Conservation (phyloP, 352 stramenopile species). For the Pythium folliculosum region DNA sequence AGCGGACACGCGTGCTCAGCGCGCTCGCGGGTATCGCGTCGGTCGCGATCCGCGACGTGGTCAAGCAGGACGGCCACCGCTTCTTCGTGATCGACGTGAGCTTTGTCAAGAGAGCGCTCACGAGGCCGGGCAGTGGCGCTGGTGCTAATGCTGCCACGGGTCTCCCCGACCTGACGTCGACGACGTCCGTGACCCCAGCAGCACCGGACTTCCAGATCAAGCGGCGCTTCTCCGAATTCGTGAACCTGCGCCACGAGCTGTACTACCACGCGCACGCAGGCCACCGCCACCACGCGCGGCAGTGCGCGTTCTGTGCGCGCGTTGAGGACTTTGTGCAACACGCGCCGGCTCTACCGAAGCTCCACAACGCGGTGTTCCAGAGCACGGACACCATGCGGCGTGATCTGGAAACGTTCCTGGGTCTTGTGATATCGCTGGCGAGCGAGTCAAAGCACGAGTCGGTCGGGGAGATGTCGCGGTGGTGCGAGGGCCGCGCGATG, state of each 20-base stretch:
- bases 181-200: too few species aligned
- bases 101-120: neutral
- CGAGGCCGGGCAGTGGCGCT: neutral
- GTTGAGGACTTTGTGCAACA: slow-evolving; percentile 6
- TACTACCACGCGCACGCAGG: slow-evolving; percentile 21
- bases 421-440: slow-evolving; percentile 11
- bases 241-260: slow-evolving; percentile 22
- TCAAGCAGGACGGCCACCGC: slow-evolving; percentile 20
- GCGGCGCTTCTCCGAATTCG: slow-evolving; percentile 16
- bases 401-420: slow-evolving; percentile 20
- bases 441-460: slow-evolving; percentile 5
- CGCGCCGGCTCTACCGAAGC: slow-evolving; percentile 6
- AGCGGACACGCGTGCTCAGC: slow-evolving; percentile 1
- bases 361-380: slow-evolving; percentile 9
- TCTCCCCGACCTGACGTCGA: neutral
- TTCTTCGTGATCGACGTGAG: slow-evolving; percentile 19
- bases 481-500: slow-evolving; percentile 24
- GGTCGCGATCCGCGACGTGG: slow-evolving; percentile 2
- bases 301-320: slow-evolving; percentile 18
- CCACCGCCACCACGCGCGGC: slow-evolving; percentile 9
- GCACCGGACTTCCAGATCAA: slow-evolving; percentile 13
- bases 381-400: neutral
- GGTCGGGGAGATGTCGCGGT: neutral
- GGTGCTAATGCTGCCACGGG: too few species aligned
- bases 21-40: slow-evolving; percentile 14